Evolutionary conservation across 371 early-diverging fungal genomes (phyloP).

Genomic region (Mortierella sp.): DNA sequence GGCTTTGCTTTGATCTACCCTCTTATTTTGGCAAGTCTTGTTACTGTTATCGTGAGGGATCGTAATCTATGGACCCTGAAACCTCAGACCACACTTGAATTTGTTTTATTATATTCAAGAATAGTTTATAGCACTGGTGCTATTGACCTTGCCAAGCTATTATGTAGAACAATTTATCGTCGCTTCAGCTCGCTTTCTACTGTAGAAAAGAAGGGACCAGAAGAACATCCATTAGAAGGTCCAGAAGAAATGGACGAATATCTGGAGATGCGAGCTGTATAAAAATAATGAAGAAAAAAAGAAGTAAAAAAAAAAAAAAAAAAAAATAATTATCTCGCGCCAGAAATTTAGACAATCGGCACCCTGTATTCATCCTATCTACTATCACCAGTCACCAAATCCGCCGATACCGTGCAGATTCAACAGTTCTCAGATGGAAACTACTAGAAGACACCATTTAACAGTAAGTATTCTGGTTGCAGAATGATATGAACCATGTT

Average conservation of each 20-base stretch:
- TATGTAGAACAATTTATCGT: not conserved
- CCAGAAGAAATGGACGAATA: not conserved
- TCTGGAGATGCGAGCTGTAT: not conserved
- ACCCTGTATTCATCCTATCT: too few relatives aligned
- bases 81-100: not conserved
- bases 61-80: slow-evolving; percentile 1
- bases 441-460: too few relatives aligned
- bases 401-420: too few relatives aligned
- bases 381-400: too few relatives aligned
- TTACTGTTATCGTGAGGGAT: not conserved
- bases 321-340: too few relatives aligned
- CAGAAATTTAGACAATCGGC: too few relatives aligned
- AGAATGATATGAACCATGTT: too few relatives aligned
- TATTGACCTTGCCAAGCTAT: not conserved
- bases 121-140: not conserved
- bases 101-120: slow-evolving; percentile 1
- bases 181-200: not conserved
- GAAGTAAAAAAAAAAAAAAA: too few relatives aligned
- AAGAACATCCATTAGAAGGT: not conserved
- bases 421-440: too few relatives aligned
- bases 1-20: not conserved
- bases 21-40: not conserved
- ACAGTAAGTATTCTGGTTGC: too few relatives aligned
- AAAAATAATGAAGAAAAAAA: not conserved
- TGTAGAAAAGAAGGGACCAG: not conserved